Percentiles rank a stretch among this genome's conserved stretches.
Evolutionary conservation across 2,329 filamentous ascomycete genomes (phyloP).

Genomic region (Phyllosticta citribraziliensis): DNA sequence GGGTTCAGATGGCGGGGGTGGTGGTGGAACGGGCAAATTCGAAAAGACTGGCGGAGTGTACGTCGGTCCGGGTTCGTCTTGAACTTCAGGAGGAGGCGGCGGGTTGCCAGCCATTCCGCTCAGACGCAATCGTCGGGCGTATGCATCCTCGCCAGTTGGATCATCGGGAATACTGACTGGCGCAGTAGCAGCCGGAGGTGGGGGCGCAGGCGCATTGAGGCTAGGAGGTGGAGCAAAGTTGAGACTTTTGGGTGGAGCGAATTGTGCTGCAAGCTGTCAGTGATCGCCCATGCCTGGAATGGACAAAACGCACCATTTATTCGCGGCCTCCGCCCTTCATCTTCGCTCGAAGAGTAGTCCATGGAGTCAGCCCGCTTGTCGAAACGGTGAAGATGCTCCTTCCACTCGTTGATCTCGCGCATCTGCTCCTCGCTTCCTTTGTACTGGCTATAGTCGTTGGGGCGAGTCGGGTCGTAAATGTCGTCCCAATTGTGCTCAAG

Average conservation of each 20-base stretch:
- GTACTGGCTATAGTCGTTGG: constrained; percentile 79
- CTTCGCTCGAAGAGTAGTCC: constrained; percentile 33
- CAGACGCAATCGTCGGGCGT: constrained; percentile 52
- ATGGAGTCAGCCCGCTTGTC: constrained; percentile 5
- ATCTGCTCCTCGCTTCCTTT: constrained; percentile 75
- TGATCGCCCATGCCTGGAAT: neutral
- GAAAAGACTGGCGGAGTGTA: neutral
- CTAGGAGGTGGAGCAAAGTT: constrained; percentile 42
- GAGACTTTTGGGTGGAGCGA: constrained; percentile 38
- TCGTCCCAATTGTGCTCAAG: constrained; percentile 74
- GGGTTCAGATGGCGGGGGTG: constrained; percentile 3
- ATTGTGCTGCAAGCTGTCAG: constrained; percentile 29
- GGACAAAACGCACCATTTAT: constrained; percentile 35
- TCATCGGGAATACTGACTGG: constrained; percentile 35
- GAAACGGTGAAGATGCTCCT: constrained; percentile 51
- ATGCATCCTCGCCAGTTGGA: constrained; percentile 59
- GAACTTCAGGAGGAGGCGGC: constrained; percentile 20
- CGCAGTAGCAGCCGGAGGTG: constrained; percentile 17
- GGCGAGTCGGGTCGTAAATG: constrained; percentile 73
- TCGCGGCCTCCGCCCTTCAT: constrained; percentile 33
- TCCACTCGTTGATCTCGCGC: constrained; percentile 75
- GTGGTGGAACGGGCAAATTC: neutral
- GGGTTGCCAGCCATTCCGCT: constrained; percentile 28
- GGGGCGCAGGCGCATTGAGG: constrained; percentile 21
- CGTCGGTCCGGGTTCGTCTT: neutral